Evolutionary conservation across 2,329 filamentous ascomycete species (phyloP), one percentile per base, ranked within the genome.

Genomic region (Lojkania enalia): DNA sequence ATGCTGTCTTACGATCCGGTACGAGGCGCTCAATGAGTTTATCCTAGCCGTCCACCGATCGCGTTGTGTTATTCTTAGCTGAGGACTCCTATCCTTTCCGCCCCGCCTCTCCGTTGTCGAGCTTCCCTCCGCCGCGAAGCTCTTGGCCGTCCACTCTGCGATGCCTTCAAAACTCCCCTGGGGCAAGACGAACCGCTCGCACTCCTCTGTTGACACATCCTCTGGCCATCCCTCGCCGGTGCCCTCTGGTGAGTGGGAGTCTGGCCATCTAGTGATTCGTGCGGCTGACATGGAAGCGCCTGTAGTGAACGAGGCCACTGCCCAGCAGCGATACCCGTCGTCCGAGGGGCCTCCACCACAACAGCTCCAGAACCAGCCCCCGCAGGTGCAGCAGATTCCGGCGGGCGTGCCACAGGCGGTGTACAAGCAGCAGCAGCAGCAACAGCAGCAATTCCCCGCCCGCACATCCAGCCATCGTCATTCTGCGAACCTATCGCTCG

Each of bases 171-270:
- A 63, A 57, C 61, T 66, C 42, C 61, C 64, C 33, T 69, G 61
- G 66, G 58, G 55, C 48, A 70, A 69, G 66, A 62, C 62, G 59
- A 70, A 69, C 35, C 59, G 60, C 46, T 68, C 68, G 58, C 66
- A 70, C 51, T 58, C 61, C 33, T 68, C 67, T 36, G 61, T 69
- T 44, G 67, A 67, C 52, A 61, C 48, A 31, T 55, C 61, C 35
- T 60, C 64, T 46, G 66, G 63, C 33, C 66, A 66, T 38, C 53
- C 60, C 19, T 66, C 64, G 42, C 63, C 67, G 30, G 59, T 64
- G 33, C 61, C 62, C 13, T 63, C 66, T 57, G 60, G 64, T 61
- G 58, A 64, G 57, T 57, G 53, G 46, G 50, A 52, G 40, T 51
- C 46, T 51, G 49, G 39, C 37, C 46, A 41, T 44, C 55, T 60